phyloP scores from a whole-genome alignment of 805 yeast species.

The Ascoidea asiatica region DNA sequence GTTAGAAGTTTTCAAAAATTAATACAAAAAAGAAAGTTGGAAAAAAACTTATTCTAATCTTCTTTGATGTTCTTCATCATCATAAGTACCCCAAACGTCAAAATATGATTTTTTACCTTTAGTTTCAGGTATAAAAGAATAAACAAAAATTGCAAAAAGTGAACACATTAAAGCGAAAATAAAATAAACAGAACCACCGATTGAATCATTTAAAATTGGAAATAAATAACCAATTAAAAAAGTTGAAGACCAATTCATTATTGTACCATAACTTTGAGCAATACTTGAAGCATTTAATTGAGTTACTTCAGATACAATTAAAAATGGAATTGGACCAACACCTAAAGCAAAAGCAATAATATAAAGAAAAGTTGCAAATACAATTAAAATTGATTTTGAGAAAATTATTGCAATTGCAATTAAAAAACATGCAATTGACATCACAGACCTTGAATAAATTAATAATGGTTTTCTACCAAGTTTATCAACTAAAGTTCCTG shows the following conservation, averaged over 20 bases:
- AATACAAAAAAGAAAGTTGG: too few species aligned
- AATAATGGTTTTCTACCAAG: constrained; percentile 67
- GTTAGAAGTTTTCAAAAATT: too few species aligned
- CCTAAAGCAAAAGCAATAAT: constrained; percentile 86
- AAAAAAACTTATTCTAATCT: neutral
- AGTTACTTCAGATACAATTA: constrained; percentile 79
- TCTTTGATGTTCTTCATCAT: constrained; percentile 9
- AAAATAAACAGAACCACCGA: constrained; percentile 74
- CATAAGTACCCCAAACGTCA: constrained; percentile 46
- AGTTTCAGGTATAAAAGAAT: constrained; percentile 55
- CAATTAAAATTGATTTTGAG: constrained; percentile 34
- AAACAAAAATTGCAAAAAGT: constrained; percentile 33
- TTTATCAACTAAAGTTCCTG: constrained; percentile 67
- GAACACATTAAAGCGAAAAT: constrained; percentile 52
- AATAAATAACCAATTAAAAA: constrained; percentile 70
- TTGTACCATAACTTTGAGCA: constrained; percentile 89
- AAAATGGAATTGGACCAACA: constrained; percentile 89
- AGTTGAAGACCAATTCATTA: constrained; percentile 85
- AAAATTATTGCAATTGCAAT: constrained; percentile 54
- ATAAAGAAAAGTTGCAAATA: constrained; percentile 54
- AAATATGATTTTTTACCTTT: constrained; percentile 47
- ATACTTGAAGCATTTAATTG: constrained; percentile 65
- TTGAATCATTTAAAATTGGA: constrained; percentile 49
- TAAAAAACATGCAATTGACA: constrained; percentile 52
- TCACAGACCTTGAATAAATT: constrained; percentile 46